A percentile compares a stretch with the other conserved stretches of the same genome.
Conservation (phyloP, 1,139 yeast genomes). For the Geotrichum restrictum region DNA sequence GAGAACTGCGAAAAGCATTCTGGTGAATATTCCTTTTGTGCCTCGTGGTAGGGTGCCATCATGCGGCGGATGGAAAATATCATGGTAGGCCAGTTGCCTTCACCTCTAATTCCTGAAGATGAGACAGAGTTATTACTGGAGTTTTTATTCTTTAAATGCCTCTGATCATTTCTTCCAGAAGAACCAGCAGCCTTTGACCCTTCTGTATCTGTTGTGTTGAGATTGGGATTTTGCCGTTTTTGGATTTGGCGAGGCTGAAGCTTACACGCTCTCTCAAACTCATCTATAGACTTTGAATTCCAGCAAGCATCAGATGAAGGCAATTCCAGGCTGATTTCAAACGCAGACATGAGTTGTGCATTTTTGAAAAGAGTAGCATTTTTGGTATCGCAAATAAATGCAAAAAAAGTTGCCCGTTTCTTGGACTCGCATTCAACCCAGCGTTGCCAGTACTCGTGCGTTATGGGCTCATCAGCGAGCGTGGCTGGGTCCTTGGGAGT, state of each 20-base stretch:
- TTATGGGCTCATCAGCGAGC: conserved; percentile 16
- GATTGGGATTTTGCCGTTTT: conserved; percentile 26
- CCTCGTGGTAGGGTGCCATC: conserved; percentile 39
- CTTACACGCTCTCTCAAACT: conserved; percentile 34
- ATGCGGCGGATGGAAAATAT: conserved; percentile 40
- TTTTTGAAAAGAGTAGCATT: conserved; percentile 34
- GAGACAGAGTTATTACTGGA: conserved; percentile 9
- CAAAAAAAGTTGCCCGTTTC: conserved; percentile 38
- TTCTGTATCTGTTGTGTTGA: conserved; percentile 9
- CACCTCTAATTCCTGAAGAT: conserved; percentile 23
- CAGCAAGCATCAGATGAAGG: conserved; percentile 46
- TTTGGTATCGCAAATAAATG: conserved; percentile 39
- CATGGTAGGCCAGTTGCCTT: conserved; percentile 44
- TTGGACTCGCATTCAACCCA: conserved; percentile 38
- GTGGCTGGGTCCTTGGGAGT: conserved; percentile 23
- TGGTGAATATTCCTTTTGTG: conserved; percentile 39
- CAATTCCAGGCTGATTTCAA: conserved; percentile 42
- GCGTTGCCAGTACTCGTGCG: conserved; percentile 32
- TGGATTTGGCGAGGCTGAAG: conserved; percentile 38
- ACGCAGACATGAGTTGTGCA: conserved; percentile 35
- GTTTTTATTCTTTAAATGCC: too few relatives aligned
- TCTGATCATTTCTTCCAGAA: too few relatives aligned
- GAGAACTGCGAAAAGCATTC: conserved; percentile 44
- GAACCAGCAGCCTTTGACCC: too few relatives aligned
- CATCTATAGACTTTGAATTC: conserved; percentile 34